Percentiles rank a stretch among this genome's conserved stretches.
phyloP scores from a whole-genome alignment of 805 yeast species.

The Wickerhamiella cacticola region DNA sequence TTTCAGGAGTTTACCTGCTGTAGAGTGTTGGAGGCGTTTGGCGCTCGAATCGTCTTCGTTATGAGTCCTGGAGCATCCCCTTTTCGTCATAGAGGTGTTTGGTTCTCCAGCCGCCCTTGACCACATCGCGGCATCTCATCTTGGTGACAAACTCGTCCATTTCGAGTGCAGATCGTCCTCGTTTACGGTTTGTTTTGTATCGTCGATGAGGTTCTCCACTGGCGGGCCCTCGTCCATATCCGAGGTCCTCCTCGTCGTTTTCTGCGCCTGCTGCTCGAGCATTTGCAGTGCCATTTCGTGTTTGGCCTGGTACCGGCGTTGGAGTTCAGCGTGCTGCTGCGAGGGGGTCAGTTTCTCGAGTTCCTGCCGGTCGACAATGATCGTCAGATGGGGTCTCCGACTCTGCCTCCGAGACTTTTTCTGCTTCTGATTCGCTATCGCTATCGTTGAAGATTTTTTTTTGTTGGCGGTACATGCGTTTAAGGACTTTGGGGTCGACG shows the following conservation, averaged over 20 bases:
- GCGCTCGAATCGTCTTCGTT: neutral
- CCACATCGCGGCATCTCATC: neutral
- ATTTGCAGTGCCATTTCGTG: neutral
- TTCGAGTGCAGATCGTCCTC: neutral
- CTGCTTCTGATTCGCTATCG: slow-evolving; percentile 4
- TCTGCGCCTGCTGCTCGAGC: slow-evolving; percentile 2
- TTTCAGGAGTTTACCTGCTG: neutral
- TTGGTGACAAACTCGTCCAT: slow-evolving; percentile 2
- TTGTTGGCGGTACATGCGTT: neutral
- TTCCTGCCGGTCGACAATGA: no score
- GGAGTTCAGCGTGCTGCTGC: neutral
- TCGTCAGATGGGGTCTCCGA: no score
- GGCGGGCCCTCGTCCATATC: slow-evolving; percentile 11
- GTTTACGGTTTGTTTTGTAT: neutral
- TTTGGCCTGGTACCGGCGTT: neutral
- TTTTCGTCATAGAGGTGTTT: slow-evolving; percentile 1
- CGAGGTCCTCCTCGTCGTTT: no score
- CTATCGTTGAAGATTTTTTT: neutral
- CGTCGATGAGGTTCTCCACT: slow-evolving; percentile 10
- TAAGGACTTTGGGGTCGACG: neutral
- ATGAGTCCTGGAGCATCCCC: slow-evolving; percentile 5
- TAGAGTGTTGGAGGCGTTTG: no score
- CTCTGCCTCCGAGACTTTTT: no score
- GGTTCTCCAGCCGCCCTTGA: slow-evolving; percentile 5
- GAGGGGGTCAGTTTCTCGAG: neutral